A percentile compares a stretch with the other conserved stretches of the same genome.
These are phyloP conservation scores for Mycena maculata DNA, from an alignment of 768 basidiomycete species.

Conservation along the genomic window DNA sequence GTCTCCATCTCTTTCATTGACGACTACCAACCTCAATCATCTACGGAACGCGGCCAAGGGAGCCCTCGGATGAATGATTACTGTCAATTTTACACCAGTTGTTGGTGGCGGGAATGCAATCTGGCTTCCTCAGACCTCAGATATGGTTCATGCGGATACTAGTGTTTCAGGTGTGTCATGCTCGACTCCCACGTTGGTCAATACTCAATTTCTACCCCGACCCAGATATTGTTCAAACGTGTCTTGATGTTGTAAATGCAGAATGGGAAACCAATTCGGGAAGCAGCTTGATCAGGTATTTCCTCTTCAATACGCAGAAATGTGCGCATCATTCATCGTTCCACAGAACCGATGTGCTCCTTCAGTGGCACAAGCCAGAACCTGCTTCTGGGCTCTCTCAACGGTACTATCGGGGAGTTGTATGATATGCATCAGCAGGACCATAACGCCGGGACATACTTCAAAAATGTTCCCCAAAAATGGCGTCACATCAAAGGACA, in stretches of 20 bases:
- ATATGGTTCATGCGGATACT: not conserved
- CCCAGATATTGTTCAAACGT: constrained; percentile 1
- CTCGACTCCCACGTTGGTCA: not conserved
- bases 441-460: not conserved
- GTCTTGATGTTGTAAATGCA: not conserved
- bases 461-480: constrained; percentile 4
- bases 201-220: not conserved
- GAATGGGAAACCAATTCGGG: not conserved
- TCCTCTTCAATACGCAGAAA: not conserved
- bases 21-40: not conserved
- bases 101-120: not conserved
- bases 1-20: not conserved
- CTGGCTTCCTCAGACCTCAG: not conserved
- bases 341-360: not conserved
- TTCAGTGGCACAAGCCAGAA: constrained; percentile 11
- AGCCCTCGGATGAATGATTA: not conserved
- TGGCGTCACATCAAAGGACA: constrained; percentile 3
- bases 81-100: not conserved
- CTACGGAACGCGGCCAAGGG: not conserved
- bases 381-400: not conserved
- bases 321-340: not conserved
- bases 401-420: constrained; percentile 3
- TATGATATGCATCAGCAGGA: not conserved
- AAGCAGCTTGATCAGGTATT: not conserved
- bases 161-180: not conserved